These are phyloP conservation scores for Harringtonia lauricola DNA, from an alignment of 2,329 filamentous ascomycete genomes.

Conservation along the genomic window DNA sequence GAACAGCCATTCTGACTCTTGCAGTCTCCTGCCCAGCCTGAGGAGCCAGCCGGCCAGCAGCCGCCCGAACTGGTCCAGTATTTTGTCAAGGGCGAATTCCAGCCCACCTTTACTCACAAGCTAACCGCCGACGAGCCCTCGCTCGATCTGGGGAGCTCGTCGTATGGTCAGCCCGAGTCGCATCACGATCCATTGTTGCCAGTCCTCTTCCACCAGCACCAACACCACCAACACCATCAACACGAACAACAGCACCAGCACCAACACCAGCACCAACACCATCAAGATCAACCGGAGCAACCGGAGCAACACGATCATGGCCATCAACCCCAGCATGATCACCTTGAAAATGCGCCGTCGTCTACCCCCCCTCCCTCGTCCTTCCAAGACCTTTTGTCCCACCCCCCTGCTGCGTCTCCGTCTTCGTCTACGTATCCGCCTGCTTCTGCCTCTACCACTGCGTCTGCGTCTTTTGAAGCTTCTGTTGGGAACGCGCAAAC, in stretches of 20 bases:
- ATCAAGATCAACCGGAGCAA: background rate
- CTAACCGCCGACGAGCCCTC: slow-evolving; percentile 23
- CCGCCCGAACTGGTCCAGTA: slow-evolving; percentile 34
- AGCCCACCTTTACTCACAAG: slow-evolving; percentile 20
- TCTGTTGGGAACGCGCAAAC: slow-evolving; percentile 31
- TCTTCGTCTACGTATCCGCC: slow-evolving; percentile 2
- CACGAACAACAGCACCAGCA: too few species aligned
- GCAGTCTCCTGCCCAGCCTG: too few species aligned
- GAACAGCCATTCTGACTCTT: too few species aligned
- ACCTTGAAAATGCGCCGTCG: slow-evolving; percentile 1
- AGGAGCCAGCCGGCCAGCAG: too few species aligned
- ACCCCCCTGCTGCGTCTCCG: slow-evolving; percentile 10
- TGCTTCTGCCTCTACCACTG: slow-evolving; percentile 13
- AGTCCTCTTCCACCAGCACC: background rate
- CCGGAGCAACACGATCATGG: background rate
- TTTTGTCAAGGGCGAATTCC: slow-evolving; percentile 43
- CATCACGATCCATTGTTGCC: background rate
- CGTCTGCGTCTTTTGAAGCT: slow-evolving; percentile 21
- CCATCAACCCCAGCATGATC: background rate
- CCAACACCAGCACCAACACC: too few species aligned
- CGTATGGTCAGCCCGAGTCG: slow-evolving; percentile 17
- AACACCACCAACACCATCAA: slow-evolving; percentile 5
- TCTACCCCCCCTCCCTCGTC: slow-evolving; percentile 1
- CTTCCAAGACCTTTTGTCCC: slow-evolving; percentile 1
- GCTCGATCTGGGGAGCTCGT: slow-evolving; percentile 12